These are phyloP conservation scores for Rubia yunnanensis DNA, from an alignment of 257 asterid genomes.

Conservation along the genomic window DNA sequence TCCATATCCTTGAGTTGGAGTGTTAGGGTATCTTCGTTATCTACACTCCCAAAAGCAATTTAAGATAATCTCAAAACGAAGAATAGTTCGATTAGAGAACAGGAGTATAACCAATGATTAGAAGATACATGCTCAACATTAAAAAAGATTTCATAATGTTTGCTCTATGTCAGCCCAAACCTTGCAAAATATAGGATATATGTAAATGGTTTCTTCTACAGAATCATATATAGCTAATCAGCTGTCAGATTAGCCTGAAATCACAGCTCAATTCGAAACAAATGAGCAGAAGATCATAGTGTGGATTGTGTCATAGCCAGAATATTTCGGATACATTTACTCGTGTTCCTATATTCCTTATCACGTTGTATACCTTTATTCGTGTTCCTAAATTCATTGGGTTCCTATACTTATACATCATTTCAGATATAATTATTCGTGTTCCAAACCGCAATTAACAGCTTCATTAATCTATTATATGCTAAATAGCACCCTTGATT, in stretches of 20 bases:
- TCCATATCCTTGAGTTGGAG: conserved; percentile 75
- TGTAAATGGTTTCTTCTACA: neutral
- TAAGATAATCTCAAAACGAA: neutral
- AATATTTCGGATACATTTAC: no score
- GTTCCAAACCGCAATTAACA: neutral
- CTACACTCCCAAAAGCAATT: conserved; percentile 26
- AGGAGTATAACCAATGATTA: neutral
- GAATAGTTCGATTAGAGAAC: no score
- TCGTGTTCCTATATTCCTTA: neutral
- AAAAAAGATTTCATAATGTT: neutral
- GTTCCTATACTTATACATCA: no score
- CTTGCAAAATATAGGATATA: neutral
- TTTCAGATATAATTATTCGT: no score
- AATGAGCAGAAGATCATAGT: neutral
- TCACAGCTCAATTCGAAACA: neutral
- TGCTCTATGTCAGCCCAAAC: neutral
- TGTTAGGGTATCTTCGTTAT: conserved; percentile 52
- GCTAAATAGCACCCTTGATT: no score
- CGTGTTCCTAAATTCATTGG: no score
- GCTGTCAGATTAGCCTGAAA: neutral
- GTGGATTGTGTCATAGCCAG: neutral
- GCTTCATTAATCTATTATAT: neutral
- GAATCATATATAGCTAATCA: neutral
- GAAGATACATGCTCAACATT: neutral
- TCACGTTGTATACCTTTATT: neutral